Evolutionary conservation across 352 stramenopile genomes (phyloP), one percentile per base, ranked within the genome.

Genomic region (Thalassiosira exigua): DNA sequence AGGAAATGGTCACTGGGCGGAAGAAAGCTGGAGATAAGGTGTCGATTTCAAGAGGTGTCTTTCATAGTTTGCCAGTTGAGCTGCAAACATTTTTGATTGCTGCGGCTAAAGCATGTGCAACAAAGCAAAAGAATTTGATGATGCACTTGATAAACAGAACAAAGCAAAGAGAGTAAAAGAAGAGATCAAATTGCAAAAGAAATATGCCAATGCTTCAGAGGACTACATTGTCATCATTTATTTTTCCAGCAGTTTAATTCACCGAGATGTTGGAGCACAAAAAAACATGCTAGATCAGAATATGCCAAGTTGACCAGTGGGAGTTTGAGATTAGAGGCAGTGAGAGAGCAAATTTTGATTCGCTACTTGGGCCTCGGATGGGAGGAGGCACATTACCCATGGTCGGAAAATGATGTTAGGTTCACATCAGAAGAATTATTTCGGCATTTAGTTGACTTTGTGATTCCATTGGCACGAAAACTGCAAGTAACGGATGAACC

Each of bases 271-370:
- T 81, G 71, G 71, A 70, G 48, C 26, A 70, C 41, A 62, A 36
- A 46, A 33, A 17, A 61, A n/a, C 12, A 65, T 29, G 71, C 71
- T 26, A 58, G 32, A 7, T 27, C 51, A 27, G 32, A 60, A 12
- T 81, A 60, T 22, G 27, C 39, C 0, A 22, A 53, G 19, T 42
- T 74, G n/a, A 9, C 59, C n/a, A 65, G 41, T 26, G 33, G 65
- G 24, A 22, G 54, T 21, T 33, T 57, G 19, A 58, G 29, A 58
- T n/a, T 75, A 14, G 50, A 57, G 32, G 56, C 27, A 3, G 62
- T 75, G 17, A 81, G 74, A 29, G 71, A 81, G 54, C 71, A 81
- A 44, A 75, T 81, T 33, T 32, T 59, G 11, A 81, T 79, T 29
- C 12, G 69, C 3, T 62, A 64, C 29, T 36, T 54, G 11, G 59